Conservation (phyloP, 2,329 filamentous ascomycete genomes). For the Hypoxylon sp. region DNA sequence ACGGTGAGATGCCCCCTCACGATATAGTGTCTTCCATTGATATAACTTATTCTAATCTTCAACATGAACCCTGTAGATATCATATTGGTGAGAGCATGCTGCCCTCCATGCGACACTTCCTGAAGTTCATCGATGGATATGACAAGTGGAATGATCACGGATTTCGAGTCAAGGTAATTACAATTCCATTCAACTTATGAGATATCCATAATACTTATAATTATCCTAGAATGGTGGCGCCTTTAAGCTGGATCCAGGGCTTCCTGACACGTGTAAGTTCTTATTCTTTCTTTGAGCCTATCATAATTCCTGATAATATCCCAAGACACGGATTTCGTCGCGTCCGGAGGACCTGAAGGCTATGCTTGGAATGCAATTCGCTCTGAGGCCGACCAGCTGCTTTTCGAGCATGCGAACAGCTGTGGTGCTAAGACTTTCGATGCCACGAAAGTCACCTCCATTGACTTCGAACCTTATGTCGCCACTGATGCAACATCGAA, state of each 20-base stretch:
- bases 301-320: neutral
- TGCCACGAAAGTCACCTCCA: slow-evolving; percentile 55
- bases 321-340: slow-evolving; percentile 61
- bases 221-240: slow-evolving; percentile 55
- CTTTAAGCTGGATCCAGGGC: slow-evolving; percentile 57
- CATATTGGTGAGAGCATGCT: slow-evolving; percentile 59
- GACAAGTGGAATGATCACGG: slow-evolving; percentile 58
- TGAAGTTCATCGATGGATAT: slow-evolving; percentile 60
- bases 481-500: slow-evolving; percentile 3
- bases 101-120: slow-evolving; percentile 59
- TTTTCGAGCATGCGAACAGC: slow-evolving; percentile 60
- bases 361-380: slow-evolving; percentile 64
- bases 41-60: slow-evolving; percentile 41
- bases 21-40: neutral
- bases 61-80: slow-evolving; percentile 47
- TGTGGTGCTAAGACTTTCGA: slow-evolving; percentile 61
- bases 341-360: slow-evolving; percentile 56
- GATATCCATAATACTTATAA: slow-evolving; percentile 5
- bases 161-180: slow-evolving; percentile 58
- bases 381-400: slow-evolving; percentile 62
- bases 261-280: slow-evolving; percentile 55
- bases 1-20: slow-evolving; percentile 48
- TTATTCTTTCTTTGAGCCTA: neutral
- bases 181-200: neutral
- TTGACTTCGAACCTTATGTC: slow-evolving; percentile 52